Base-by-base conservation (phyloP, 345 rosid species). In the Dipteronia dyeriana region DNA sequence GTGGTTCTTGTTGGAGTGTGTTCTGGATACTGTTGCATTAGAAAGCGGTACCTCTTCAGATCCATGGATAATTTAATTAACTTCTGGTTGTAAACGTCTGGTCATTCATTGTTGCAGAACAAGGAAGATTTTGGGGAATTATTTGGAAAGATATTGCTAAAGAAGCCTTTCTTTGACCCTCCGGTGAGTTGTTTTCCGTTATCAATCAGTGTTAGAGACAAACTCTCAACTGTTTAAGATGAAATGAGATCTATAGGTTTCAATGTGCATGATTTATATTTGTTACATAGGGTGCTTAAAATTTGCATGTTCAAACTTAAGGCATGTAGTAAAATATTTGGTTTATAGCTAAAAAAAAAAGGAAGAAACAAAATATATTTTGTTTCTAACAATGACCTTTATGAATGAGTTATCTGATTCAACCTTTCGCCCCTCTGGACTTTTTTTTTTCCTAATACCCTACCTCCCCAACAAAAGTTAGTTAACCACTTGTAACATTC, bases 151-250 rank as follows among this genome's bases (percentile, higher is more conserved):
- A 79, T 95, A 75, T 56, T 71, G 62, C 43, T 90, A 63, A 82
- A 92, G 82, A 87, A 92, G 87, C 79, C 88, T 57, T 77, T 26
- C 71, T 91, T 93, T 82, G 88, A 84, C 73, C 89, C 89, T 71
- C 87, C 66, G 69, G 97, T 93, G 76, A 88, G 81, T 64, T 38
- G 41, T 74, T 76, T 77, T 80, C 31, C 39, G 31, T 68, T 7
- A 41, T 65, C 72, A 71, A 54, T 25, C 71, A 9, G 31, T 47
- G 53, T 62, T 54, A 61, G 63, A 29, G 62, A 57, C n/a, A 53
- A 9, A 41, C 29, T 45, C 17, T 53, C 34, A 9, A 29, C 25
- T 53, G 63, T 31, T 31, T 17, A 67, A 71, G 65, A 73, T 65
- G 47, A 61, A 54, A 70, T 70, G 38, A 2, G 7, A 23, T 76